phyloP scores from a whole-genome alignment of 306 rosid species.

The Trifolium repens region DNA sequence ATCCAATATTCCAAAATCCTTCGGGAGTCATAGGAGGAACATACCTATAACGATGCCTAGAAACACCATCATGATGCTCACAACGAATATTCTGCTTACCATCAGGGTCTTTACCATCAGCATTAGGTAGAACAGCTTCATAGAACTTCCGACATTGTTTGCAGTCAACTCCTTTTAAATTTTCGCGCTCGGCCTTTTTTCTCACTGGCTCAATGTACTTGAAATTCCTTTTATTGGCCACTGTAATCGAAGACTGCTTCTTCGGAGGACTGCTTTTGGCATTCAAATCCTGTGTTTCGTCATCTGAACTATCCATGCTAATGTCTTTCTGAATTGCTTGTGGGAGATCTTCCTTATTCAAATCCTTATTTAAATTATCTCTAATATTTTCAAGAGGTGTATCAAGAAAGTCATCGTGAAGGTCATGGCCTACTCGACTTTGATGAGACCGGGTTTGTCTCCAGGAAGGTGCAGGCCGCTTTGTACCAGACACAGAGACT shows the following conservation, averaged over 20 bases:
- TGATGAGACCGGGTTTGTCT: conserved; percentile 77
- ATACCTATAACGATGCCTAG: conserved; percentile 91
- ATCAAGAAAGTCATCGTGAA: conserved; percentile 91
- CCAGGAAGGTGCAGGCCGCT: conserved; percentile 81
- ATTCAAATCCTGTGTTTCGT: conserved; percentile 82
- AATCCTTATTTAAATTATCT: conserved; percentile 62
- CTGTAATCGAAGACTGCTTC: conserved; percentile 55
- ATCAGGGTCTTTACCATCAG: conserved; percentile 51
- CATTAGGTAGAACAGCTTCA: conserved; percentile 83
- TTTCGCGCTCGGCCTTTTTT: conserved; percentile 90
- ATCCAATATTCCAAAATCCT: conserved; percentile 99
- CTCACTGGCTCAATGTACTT: conserved; percentile 90
- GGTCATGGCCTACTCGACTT: conserved; percentile 74
- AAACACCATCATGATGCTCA: conserved; percentile 96
- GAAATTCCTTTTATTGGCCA: conserved; percentile 54
- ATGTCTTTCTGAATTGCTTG: conserved; percentile 45
- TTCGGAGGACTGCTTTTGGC: conserved; percentile 52
- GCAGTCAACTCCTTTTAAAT: conserved; percentile 89
- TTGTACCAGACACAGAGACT: conserved; percentile 55
- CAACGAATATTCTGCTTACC: conserved; percentile 64
- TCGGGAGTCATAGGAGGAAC: conserved; percentile 95
- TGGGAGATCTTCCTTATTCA: conserved; percentile 45
- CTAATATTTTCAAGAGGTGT: conserved; percentile 83
- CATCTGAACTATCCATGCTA: conserved; percentile 60
- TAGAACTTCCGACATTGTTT: conserved; percentile 89